These are phyloP conservation scores for Suhomyces tanzawaensis DNA, from an alignment of 805 yeast species.

Conservation along the genomic window DNA sequence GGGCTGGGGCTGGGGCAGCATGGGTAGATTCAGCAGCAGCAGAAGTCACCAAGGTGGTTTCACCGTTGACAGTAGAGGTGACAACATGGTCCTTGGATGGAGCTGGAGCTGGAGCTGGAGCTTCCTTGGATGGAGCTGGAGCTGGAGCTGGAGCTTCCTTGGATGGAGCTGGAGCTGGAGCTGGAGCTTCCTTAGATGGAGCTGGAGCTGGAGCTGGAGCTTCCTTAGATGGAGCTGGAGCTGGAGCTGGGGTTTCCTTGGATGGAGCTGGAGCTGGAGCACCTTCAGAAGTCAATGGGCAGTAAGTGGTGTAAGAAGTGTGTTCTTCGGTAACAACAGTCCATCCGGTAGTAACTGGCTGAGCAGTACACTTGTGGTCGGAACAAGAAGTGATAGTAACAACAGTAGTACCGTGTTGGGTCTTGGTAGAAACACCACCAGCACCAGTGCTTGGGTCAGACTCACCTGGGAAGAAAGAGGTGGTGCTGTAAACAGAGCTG, in stretches of 20 bases:
- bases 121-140: slow-evolving; percentile 1
- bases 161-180: slow-evolving; percentile 2
- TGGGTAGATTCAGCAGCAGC: slow-evolving; percentile 1
- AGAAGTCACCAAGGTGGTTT: slow-evolving; percentile 5
- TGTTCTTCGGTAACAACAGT: slow-evolving; percentile 33
- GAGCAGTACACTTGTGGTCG: slow-evolving; percentile 24
- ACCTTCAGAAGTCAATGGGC: slow-evolving; percentile 22
- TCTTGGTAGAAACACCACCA: slow-evolving; percentile 17
- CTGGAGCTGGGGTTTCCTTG: not conserved
- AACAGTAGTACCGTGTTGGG: slow-evolving; percentile 23
- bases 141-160: not conserved
- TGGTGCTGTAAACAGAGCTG: slow-evolving; percentile 4
- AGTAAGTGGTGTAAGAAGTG: slow-evolving; percentile 35
- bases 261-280: slow-evolving; percentile 4
- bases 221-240: not conserved
- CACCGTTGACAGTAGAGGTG: slow-evolving; percentile 8
- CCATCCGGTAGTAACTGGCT: slow-evolving; percentile 32
- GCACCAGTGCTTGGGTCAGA: slow-evolving; percentile 26
- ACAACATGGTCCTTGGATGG: slow-evolving; percentile 1
- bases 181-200: slow-evolving; percentile 1
- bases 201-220: slow-evolving; percentile 4
- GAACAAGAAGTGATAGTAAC: slow-evolving; percentile 37
- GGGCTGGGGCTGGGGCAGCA: too few species aligned
- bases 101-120: slow-evolving; percentile 3
- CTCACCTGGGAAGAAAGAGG: slow-evolving; percentile 7